These are phyloP conservation scores for Simplicillium aogashimaense DNA, from an alignment of 2,329 filamentous ascomycete genomes.

Conservation along the genomic window DNA sequence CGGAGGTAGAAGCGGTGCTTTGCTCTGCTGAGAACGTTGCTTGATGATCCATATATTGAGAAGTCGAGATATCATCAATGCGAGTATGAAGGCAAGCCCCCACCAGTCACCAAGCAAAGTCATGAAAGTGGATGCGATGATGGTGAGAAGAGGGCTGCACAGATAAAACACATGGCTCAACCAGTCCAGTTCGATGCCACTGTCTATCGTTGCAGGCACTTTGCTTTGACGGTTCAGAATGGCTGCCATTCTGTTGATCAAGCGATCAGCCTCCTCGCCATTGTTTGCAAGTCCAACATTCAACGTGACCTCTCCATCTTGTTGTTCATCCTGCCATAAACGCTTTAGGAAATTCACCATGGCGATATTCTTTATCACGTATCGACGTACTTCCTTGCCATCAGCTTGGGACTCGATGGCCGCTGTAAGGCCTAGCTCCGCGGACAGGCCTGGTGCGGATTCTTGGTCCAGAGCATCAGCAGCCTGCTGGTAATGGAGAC, in stretches of 20 bases:
- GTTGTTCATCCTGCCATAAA: conserved; percentile 13
- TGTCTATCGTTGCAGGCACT: conserved; percentile 6
- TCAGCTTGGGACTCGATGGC: conserved; percentile 20
- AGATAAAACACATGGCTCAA: conserved; percentile 39
- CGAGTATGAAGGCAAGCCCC: conserved; percentile 34
- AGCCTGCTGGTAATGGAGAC: conserved; percentile 50
- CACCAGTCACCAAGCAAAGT: conserved; percentile 40
- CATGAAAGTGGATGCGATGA: conserved; percentile 31
- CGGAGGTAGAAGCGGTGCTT: not conserved
- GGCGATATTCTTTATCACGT: conserved; percentile 37
- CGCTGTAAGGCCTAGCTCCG: conserved; percentile 16
- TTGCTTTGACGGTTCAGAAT: not conserved
- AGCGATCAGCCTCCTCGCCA: conserved; percentile 12
- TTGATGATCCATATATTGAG: conserved; percentile 49
- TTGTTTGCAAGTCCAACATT: conserved; percentile 15
- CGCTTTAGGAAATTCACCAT: conserved; percentile 35
- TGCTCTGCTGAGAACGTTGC: conserved; percentile 25
- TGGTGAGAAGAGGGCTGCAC: conserved; percentile 34
- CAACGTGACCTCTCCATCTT: conserved; percentile 14
- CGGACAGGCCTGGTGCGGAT: conserved; percentile 21
- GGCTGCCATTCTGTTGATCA: conserved; percentile 5
- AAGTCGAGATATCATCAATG: conserved; percentile 42
- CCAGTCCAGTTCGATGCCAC: conserved; percentile 29
- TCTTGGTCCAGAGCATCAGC: conserved; percentile 38
- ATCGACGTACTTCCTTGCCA: conserved; percentile 17